Percentiles rank a stretch among this genome's conserved stretches.
These are phyloP conservation scores for Starmerella geochares DNA, from an alignment of 805 yeast genomes.

Conservation along the genomic window DNA sequence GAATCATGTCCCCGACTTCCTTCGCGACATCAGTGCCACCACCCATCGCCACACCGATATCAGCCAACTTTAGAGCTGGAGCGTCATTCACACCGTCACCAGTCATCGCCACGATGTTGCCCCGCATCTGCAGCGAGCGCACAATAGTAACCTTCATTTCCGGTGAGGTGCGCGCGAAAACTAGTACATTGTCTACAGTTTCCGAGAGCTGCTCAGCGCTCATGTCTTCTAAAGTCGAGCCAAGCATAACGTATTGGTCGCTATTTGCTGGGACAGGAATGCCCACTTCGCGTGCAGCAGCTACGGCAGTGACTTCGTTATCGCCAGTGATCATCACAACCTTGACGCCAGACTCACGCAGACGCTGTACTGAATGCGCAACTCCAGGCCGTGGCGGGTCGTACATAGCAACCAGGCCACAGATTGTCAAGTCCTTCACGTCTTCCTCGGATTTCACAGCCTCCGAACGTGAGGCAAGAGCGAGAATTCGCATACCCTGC, in stretches of 20 bases:
- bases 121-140: conserved; percentile 48
- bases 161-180: conserved; percentile 37
- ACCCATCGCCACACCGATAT: conserved; percentile 82
- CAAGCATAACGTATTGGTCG: conserved; percentile 64
- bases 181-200: conserved; percentile 69
- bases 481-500: conserved; percentile 79
- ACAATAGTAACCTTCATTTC: conserved; percentile 45
- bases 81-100: conserved; percentile 99
- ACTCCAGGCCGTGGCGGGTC: conserved; percentile 96
- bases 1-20: conserved; percentile 96
- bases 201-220: conserved; percentile 60
- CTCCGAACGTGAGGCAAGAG: conserved; percentile 50
- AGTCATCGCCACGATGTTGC: conserved; percentile 97
- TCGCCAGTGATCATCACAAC: conserved; percentile 95
- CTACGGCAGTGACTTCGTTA: conserved; percentile 42
- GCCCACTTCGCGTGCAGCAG: conserved; percentile 54
- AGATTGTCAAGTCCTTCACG: conserved; percentile 71
- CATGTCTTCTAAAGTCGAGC: conserved; percentile 70
- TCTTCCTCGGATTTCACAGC: conserved; percentile 53
- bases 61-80: conserved; percentile 93
- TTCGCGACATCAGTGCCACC: conserved; percentile 98
- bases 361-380: conserved; percentile 55
- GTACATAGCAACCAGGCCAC: conserved; percentile 89
- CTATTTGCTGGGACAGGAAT: conserved; percentile 48
- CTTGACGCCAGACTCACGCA: conserved; percentile 88